Evolutionary conservation across 331 rosid genomes (phyloP), one percentile per base, ranked within the genome.

Genomic region (Telfairia occidentalis): DNA sequence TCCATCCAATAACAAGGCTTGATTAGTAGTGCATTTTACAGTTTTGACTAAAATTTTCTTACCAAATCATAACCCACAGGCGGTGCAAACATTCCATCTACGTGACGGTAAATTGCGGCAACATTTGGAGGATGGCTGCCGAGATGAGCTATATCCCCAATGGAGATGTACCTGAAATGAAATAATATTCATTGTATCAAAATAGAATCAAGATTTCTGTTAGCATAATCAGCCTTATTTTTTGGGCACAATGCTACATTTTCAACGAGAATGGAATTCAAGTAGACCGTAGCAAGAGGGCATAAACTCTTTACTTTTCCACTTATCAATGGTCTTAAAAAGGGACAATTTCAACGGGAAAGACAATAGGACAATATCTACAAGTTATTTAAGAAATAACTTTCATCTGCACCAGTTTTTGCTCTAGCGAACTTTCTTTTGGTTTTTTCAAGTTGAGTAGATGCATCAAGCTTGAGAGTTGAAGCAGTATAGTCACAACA

Each of bases 61-160:
- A 95, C 98, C 93, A 95, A 89, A 79, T 95, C 98, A 79, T 88
- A 95, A 26, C 98, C 98, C 71, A 87, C 28, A 2, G 98, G 98
- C 80, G 61, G 89, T 71, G 87, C 86, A 63, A 91, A 95, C 80
- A 67, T 52, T 80, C 83, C 85, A 81, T 90, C 96, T 65, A 86
- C 73, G 59, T 91, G 83, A 76, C 85, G 89, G 81, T 95, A 95
- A 53, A 91, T 86, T 76, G 97, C 98, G 71, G 96, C 97, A 81
- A 91, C 97, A 64, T 86, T 91, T 49, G 98, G 98, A 78, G 98
- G 96, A 82, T 95, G 96, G 81, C 42, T 83, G 71, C 98, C 96
- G 74, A 87, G 88, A 81, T 18, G 96, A 82, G 98, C 96, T 81
- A 95, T 84, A 86, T 95, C 98, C 67, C 98, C 98, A 0, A 95